A percentile compares a stretch with the other conserved stretches of the same genome.
phyloP scores from a whole-genome alignment of 352 stramenopile species.

The Phytophthora fragariaefolia region DNA sequence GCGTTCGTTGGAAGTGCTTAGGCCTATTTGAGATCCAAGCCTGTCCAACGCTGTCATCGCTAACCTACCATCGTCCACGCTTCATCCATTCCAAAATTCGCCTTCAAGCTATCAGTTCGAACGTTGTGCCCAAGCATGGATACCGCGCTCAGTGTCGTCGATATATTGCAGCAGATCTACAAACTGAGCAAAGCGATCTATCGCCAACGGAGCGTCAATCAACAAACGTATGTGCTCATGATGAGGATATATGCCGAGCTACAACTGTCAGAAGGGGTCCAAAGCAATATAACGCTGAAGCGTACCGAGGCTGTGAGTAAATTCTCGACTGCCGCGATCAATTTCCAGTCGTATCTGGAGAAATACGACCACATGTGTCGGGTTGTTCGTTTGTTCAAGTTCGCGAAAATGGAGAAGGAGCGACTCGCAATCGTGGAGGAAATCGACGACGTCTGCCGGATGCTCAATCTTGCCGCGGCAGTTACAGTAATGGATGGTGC shows the following conservation, averaged over 20 bases:
- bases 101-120: background rate
- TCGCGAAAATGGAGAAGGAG: slow-evolving; percentile 33
- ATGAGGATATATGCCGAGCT: background rate
- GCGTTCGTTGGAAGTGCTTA: too few relatives aligned
- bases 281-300: background rate
- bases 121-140: slow-evolving; percentile 3
- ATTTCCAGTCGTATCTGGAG: background rate
- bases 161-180: slow-evolving; percentile 19
- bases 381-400: slow-evolving; percentile 12
- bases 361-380: background rate
- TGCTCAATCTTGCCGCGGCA: slow-evolving; percentile 32
- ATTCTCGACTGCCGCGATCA: background rate
- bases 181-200: slow-evolving; percentile 26
- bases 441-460: slow-evolving; percentile 40
- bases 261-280: background rate
- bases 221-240: background rate
- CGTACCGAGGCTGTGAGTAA: background rate
- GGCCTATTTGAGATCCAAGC: too few relatives aligned
- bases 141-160: background rate
- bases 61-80: too few relatives aligned
- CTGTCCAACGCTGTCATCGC: too few relatives aligned
- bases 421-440: slow-evolving; percentile 31
- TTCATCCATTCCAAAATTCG: background rate
- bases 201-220: slow-evolving; percentile 11
- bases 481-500: slow-evolving; percentile 25